Base-by-base conservation (phyloP, 495 filamentous ascomycete species). In the Delitschia confertaspora region DNA sequence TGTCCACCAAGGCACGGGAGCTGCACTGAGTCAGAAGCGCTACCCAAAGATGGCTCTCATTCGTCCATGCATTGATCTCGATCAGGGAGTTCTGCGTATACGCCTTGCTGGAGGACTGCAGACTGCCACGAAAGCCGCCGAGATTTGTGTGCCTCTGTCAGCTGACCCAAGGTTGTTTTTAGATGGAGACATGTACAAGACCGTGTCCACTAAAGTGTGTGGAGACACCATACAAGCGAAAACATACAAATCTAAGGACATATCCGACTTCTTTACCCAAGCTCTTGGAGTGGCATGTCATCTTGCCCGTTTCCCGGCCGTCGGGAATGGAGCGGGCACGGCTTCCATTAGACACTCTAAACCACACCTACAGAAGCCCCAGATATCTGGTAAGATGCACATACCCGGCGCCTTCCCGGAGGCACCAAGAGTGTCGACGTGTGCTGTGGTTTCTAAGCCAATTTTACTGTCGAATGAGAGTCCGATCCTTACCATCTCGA, bases 391-490 rank as follows among this genome's bases (percentile, higher is more conserved):
- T 21, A 33, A 9, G 22, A 27, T 33, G 35, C 48, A 37, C 17
- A 70, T 79, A 42, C 78, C 78, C 0, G 72, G 74, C 3, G 62
- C 75, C n/a, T 79, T 75, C 45, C 75, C 74, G 22, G 56, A 52
- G 4, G 60, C 69, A 10, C 67, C 66, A 4, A 60, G 72, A 35
- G 59, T 71, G 45, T 61, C 67, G 61, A 13, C 58, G 70, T 57
- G 39, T 58, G 19, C 45, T 50, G 11, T 43, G 34, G 46, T 52
- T 21, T 49, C 45, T 10, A 70, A 60, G n/a, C 78, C 78, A 2
- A 85, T 95, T 33, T 65, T 87, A 2, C 64, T 98, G 3, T 82
- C 87, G 10, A 98, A 98, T 56, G 91, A 98, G 59, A 87, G 81
- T 33, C 89, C 91, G 0, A 91, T 98, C 37, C 73, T 98, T 0